Evolutionary conservation across 768 basidiomycete genomes (phyloP), one percentile per base, ranked within the genome.

Genomic region (Rubroboletus satanas): DNA sequence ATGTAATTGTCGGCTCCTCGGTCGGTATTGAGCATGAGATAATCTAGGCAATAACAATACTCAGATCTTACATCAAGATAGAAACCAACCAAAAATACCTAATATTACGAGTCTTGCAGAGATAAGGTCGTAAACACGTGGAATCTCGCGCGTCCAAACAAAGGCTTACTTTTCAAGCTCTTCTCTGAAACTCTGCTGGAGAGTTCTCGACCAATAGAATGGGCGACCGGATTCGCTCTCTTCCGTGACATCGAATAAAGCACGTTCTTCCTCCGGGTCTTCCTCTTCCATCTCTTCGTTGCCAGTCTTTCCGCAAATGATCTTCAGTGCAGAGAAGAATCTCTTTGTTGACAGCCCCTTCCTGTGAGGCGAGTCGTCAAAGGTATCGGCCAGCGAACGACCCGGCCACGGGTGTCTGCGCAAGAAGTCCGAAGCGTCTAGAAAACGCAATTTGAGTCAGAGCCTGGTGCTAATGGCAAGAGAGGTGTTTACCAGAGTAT

Each of bases 1-100:
- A 93, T 93, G 71, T 89, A 93, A 69, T 93, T 92, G 74, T 93
- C 91, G 1, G 90, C 86, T 17, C 83, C 70, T 48, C 92, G 83
- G 66, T 93, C 93, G 18, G 93, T 95, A 69, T 94, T 95, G 49
- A 92, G 83, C 87, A 95, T 95, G 42, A 96, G 77, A 71, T 88
- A 93, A 71, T 95, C 92, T 89, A 57, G 23, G 53, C 1, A 21
- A 9, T 11, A 17, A 54, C 1, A 21, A 9, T 11, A 17, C 39
- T 54, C 59, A 54, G 58, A 56, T 5, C 18, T 18, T 38, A 37
- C 15, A 18, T 31, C 55, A 29, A 49, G 31, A 23, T 18, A 31
- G 18, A 43, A 51, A 23, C 3, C 26, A 10, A 39, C 9, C n/a
- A 3, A 46, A 49, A 39, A 44, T 45, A 89, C 89, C 89, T 62